Evolutionary conservation across 164 flowering plant genomes (phyloP).

Genomic region (Stephania japonica): DNA sequence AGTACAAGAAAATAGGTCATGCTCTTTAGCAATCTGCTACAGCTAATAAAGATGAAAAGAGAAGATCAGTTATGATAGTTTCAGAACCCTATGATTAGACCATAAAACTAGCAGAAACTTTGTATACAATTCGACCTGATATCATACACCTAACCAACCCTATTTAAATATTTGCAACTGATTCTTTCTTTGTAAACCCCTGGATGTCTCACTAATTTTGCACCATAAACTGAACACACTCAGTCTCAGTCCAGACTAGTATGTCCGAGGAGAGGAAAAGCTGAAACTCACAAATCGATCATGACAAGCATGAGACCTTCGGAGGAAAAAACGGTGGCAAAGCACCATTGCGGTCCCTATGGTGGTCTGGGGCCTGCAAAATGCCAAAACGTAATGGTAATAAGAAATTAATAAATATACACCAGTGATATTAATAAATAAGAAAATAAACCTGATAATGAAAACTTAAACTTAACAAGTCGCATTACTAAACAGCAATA

Average conservation of each 20-base stretch:
- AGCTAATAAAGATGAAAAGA: no score
- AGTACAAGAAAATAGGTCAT: no score
- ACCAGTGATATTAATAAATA: background rate
- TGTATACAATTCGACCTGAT: background rate
- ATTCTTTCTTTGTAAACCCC: background rate
- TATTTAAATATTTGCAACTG: background rate
- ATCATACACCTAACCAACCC: background rate
- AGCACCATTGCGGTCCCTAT: constrained; percentile 93
- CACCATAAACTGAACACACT: background rate
- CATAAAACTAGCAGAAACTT: background rate
- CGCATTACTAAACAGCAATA: background rate
- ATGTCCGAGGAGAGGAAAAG: no score
- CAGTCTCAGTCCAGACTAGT: background rate
- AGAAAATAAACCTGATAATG: constrained; percentile 19
- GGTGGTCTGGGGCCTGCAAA: constrained; percentile 92
- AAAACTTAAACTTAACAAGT: constrained; percentile 34
- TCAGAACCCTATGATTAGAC: background rate
- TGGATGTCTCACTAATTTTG: background rate
- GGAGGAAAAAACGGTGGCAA: constrained; percentile 94
- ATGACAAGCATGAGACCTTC: constrained; percentile 88
- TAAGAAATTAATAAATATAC: background rate
- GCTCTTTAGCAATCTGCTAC: no score
- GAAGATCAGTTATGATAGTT: background rate
- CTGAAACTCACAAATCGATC: constrained; percentile 84
- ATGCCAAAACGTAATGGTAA: constrained; percentile 8